Base-by-base conservation (phyloP, 2,329 filamentous ascomycete species). In the Emergomyces orientalis region DNA sequence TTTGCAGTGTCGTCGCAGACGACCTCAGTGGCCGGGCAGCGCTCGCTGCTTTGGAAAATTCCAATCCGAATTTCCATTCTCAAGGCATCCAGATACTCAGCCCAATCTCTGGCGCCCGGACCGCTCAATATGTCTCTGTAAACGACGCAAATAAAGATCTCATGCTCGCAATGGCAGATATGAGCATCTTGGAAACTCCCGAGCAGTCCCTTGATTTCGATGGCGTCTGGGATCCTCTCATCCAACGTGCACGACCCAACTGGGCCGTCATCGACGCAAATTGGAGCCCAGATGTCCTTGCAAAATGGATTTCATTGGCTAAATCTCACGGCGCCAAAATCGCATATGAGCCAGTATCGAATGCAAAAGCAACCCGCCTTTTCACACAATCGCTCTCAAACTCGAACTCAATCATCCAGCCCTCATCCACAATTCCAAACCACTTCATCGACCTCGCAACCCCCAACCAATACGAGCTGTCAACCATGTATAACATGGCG, bases 91-190 rank as follows among this genome's bases (percentile, higher is more conserved):
- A 83, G 65, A 77, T 80, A 59, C 76, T 89, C 3, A 75, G 77
- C 17, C 76, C 75, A n/a, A 74, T 80, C 52, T 78, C 69, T 74
- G 80, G 82, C 1, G 81, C 81, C 39, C 83, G 89, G 62, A 97
- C 93, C 1, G 91, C 92, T 0, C 91, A 97, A 73, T 97, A 97
- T 73, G 84, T 97, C 2, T 89, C 93, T 19, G 80, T 97, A 67
- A 99, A 97, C 72, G 89, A 95, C 71, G 80, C 80, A 0, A 85
- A 88, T 64, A 95, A 91, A 74, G 88, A 92, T 66, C 84, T 99
- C 2, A 82, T 92, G n/a, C 76, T 97, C 66, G 93, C 91, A 55
- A 96, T 97, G 90, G 92, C 93, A 4, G 94, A 97, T 72, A 97
- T 97, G 91, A 84, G 81, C 62, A 93, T 96, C 69, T 84, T 96